Evolutionary conservation across 1,284 basidiomycete genomes (phyloP).

Genomic region (Moniliophthora roreri): DNA sequence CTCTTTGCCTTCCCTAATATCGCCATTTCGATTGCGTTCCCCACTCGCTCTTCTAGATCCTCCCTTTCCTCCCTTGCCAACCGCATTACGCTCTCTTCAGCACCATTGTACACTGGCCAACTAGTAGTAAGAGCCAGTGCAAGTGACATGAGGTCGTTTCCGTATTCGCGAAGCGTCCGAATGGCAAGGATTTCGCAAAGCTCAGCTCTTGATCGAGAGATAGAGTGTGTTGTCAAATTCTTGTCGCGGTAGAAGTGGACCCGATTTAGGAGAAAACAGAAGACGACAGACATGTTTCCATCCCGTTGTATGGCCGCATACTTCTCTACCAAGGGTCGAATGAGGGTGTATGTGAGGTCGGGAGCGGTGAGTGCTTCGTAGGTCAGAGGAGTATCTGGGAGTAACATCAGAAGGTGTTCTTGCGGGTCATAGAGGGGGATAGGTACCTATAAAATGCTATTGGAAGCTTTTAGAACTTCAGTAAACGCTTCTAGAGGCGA

Average conservation of each 20-base stretch:
- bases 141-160: slow-evolving; percentile 74
- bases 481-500: not conserved
- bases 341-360: slow-evolving; percentile 85
- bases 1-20: slow-evolving; percentile 82
- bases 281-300: slow-evolving; percentile 77
- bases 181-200: slow-evolving; percentile 91
- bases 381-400: slow-evolving; percentile 71
- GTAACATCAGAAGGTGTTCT: slow-evolving; percentile 11
- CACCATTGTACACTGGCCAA: slow-evolving; percentile 87
- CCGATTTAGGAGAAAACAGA: slow-evolving; percentile 87
- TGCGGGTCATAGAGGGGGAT: slow-evolving; percentile 6
- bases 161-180: slow-evolving; percentile 77
- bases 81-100: slow-evolving; percentile 61
- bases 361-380: slow-evolving; percentile 78
- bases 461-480: not conserved
- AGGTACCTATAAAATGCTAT: slow-evolving; percentile 65
- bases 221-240: slow-evolving; percentile 59
- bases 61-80: slow-evolving; percentile 72
- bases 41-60: slow-evolving; percentile 75
- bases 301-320: slow-evolving; percentile 62
- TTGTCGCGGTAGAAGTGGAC: slow-evolving; percentile 83
- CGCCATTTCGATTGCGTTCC: slow-evolving; percentile 90
- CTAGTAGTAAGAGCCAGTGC: slow-evolving; percentile 81
- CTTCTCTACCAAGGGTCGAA: slow-evolving; percentile 74
- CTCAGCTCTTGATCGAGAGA: slow-evolving; percentile 75